Conservation (phyloP, 2,329 filamentous ascomycete species). For the Madurella fahalii region DNA sequence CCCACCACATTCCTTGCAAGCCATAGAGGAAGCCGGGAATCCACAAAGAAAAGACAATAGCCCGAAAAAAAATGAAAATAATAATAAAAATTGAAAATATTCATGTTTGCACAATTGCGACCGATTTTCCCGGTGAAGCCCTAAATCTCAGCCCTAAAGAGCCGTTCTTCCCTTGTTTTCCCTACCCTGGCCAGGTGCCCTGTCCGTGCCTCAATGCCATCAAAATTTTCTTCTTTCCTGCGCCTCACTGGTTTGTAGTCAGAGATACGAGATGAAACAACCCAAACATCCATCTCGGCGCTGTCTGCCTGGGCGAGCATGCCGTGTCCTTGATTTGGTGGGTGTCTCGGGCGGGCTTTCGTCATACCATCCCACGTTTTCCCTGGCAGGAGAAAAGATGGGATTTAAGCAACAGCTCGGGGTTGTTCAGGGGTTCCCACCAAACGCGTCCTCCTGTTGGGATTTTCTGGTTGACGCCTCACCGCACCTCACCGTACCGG, state of each 20-base stretch:
- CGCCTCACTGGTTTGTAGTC: not conserved
- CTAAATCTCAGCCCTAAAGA: constrained; percentile 5
- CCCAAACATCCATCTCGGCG: not conserved
- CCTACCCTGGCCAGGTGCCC: not conserved
- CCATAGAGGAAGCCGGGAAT: not conserved
- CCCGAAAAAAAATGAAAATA: no score
- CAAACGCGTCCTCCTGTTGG: no score
- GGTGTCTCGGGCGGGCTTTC: no score
- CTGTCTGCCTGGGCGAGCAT: not conserved
- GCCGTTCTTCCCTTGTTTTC: not conserved
- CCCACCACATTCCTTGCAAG: not conserved
- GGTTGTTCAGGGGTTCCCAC: no score
- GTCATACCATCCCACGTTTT: no score
- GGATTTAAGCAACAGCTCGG: no score
- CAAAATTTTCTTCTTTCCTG: not conserved
- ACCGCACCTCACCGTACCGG: no score
- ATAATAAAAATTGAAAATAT: no score
- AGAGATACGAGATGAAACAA: constrained; percentile 3
- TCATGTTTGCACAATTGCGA: not conserved
- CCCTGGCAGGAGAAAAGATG: no score
- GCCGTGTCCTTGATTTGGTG: no score
- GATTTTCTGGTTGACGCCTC: no score
- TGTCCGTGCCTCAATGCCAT: not conserved
- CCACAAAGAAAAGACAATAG: no score
- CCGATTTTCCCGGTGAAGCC: not conserved